Percentiles rank a stretch among this genome's conserved stretches.
Conservation (phyloP, 306 rosid species). For the Begonia fuchsioides region DNA sequence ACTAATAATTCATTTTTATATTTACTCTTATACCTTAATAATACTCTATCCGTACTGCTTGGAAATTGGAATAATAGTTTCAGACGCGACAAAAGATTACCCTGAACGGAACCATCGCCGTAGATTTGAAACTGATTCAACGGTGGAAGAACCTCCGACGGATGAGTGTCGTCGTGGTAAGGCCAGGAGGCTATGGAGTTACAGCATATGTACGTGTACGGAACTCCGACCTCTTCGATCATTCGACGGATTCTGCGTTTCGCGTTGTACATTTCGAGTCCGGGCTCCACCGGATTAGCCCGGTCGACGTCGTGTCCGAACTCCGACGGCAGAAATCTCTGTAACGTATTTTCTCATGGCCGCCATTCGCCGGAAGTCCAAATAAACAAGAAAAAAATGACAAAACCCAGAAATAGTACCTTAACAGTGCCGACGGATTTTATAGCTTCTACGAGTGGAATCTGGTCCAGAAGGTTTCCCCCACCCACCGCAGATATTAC, state of each 20-base stretch:
- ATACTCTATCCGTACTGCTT: too few relatives aligned
- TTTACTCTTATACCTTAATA: too few relatives aligned
- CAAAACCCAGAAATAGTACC: conserved; percentile 13
- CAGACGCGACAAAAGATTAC: conserved; percentile 8
- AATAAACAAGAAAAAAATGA: too few relatives aligned
- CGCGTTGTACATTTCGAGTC: conserved; percentile 29
- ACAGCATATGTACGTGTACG: conserved; percentile 46
- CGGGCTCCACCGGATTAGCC: conserved; percentile 62
- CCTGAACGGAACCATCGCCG: conserved; percentile 57
- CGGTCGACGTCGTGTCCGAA: conserved; percentile 67
- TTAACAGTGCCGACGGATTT: conserved; percentile 29
- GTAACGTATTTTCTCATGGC: background rate
- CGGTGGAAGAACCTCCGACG: conserved; percentile 44
- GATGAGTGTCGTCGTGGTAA: conserved; percentile 41
- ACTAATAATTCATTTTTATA: too few relatives aligned
- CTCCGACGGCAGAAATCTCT: conserved; percentile 67
- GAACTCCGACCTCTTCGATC: conserved; percentile 25
- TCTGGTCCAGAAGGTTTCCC: conserved; percentile 27
- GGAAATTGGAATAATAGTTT: too few relatives aligned
- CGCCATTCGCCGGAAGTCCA: too few relatives aligned
- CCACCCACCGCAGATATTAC: conserved; percentile 50
- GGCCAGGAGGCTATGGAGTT: conserved; percentile 80
- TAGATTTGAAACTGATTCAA: conserved; percentile 44
- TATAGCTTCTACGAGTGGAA: conserved; percentile 36
- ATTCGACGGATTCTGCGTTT: conserved; percentile 36